Base-by-base conservation (phyloP, 306 rosid genomes). In the Trifolium pratense region DNA sequence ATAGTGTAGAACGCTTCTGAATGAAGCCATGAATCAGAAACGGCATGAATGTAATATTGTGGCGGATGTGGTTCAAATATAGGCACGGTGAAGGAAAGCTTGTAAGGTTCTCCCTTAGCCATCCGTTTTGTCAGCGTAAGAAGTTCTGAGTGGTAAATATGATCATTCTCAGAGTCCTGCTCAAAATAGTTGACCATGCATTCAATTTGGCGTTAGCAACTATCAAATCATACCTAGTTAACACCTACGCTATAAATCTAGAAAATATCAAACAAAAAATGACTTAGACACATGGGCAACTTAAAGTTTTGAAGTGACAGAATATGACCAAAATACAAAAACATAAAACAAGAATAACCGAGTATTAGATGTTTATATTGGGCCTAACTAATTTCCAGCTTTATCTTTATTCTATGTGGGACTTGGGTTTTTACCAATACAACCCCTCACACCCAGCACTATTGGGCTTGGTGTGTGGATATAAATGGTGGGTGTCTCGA, bases 61-160 rank as follows among this genome's bases (percentile, higher is more conserved):
- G 98, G 98, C 17, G 98, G 98, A 86, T 93, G 98, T 20, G 98
- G 98, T 81, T 93, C 98, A 82, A 93, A 93, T 75, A 93, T 93
- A 12, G 98, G 98, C 76, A 93, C 96, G 8, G 98, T 93, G 83
- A 93, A 93, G 39, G 96, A 85, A 71, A 93, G 98, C 81, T 84
- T 93, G 78, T 88, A 87, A 43, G 98, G 98, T 70, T 91, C 92
- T 51, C 88, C 94, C 83, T 84, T 93, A 58, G 92, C 87, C 94
- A 86, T 88, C 77, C 88, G 79, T 83, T 93, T 93, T 80, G 97
- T 87, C 80, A 93, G 69, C 16, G 94, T 87, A 82, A 87, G 86
- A 67, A 91, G 96, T 72, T 93, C 98, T 0, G 97, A 88, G 86
- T 91, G 96, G 84, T 91, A 93, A 74, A 93, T 91, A 68, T 93